A percentile compares a stretch with the other conserved stretches of the same genome.
These are phyloP conservation scores for Phytophthora megakarya DNA, from an alignment of 352 stramenopile species.

Conservation along the genomic window DNA sequence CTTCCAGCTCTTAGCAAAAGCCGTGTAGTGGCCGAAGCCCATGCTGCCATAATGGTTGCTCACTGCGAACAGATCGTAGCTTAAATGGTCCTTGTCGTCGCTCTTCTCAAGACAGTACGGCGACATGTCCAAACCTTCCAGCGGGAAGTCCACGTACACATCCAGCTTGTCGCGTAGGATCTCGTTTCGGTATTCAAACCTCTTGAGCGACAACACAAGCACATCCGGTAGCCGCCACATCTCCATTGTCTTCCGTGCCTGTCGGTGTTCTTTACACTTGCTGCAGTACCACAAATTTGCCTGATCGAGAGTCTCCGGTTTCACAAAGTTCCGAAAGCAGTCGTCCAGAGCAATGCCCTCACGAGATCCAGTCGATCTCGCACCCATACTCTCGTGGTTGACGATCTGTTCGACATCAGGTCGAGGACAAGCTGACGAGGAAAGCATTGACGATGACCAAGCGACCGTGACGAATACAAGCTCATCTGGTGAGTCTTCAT, in stretches of 20 bases:
- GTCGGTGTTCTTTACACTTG: conserved; percentile 77
- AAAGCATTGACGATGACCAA: conserved; percentile 57
- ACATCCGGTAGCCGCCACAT: conserved; percentile 83
- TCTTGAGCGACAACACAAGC: conserved; percentile 87
- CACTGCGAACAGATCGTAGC: conserved; percentile 90
- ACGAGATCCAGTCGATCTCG: conserved; percentile 29
- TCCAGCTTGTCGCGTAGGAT: conserved; percentile 85
- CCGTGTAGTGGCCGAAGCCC: conserved; percentile 92
- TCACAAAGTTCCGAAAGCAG: conserved; percentile 89
- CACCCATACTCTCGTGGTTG: conserved; percentile 56
- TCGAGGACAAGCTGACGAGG: conserved; percentile 41
- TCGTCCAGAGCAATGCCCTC: conserved; percentile 68
- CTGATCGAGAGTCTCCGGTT: conserved; percentile 77
- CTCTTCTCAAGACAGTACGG: conserved; percentile 74
- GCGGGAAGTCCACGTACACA: conserved; percentile 86
- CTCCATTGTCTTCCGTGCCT: conserved; percentile 82
- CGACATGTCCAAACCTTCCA: conserved; percentile 83
- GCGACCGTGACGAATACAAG: conserved; percentile 58
- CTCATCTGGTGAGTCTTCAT: conserved; percentile 45
- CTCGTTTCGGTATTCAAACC: conserved; percentile 89
- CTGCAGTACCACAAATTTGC: conserved; percentile 89
- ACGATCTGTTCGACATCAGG: conserved; percentile 60
- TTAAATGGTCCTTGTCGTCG: conserved; percentile 42
- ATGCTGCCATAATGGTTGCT: conserved; percentile 91
- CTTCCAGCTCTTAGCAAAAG: conserved; percentile 78